A percentile compares a stretch with the other conserved stretches of the same genome.
These are phyloP conservation scores for Xylaria palmicola DNA, from an alignment of 495 filamentous ascomycete species.

Conservation along the genomic window DNA sequence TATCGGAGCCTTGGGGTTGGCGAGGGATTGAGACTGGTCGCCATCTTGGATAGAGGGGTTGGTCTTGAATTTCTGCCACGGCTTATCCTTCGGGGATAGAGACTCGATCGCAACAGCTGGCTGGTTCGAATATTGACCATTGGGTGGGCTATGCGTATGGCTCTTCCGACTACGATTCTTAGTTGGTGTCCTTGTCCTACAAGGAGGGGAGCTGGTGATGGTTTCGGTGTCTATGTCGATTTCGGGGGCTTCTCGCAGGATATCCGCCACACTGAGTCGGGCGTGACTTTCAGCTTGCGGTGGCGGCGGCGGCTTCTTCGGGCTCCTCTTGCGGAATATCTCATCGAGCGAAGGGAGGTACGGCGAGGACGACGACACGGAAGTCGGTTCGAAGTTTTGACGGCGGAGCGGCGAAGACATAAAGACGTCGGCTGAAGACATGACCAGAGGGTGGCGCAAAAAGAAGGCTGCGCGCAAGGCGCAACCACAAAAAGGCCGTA, in stretches of 20 bases:
- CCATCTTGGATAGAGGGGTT: slow-evolving; percentile 18
- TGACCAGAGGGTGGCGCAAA: slow-evolving; percentile 23
- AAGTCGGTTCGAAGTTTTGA: slow-evolving; percentile 21
- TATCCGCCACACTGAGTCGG: slow-evolving; percentile 37
- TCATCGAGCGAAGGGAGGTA: slow-evolving; percentile 44
- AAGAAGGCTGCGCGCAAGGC: slow-evolving; percentile 37
- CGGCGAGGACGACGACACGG: slow-evolving; percentile 48
- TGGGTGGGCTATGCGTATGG: background rate
- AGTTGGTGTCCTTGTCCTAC: slow-evolving; percentile 18
- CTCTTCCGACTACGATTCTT: slow-evolving; percentile 19
- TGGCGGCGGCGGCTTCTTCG: slow-evolving; percentile 28
- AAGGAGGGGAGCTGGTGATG: slow-evolving; percentile 22
- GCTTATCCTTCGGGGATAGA: slow-evolving; percentile 30
- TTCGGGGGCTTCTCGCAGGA: slow-evolving; percentile 32
- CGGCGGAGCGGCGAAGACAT: slow-evolving; percentile 37
- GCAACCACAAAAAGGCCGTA: slow-evolving; percentile 29
- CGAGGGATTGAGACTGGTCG: slow-evolving; percentile 32
- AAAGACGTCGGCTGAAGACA: slow-evolving; percentile 38
- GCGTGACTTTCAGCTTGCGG: slow-evolving; percentile 35
- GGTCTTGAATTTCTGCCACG: slow-evolving; percentile 34
- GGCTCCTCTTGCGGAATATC: slow-evolving; percentile 31
- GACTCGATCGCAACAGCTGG: slow-evolving; percentile 19
- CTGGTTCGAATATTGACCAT: background rate
- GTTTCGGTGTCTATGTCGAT: slow-evolving; percentile 31
- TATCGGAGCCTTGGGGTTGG: slow-evolving; percentile 33